These are phyloP conservation scores for Aureobasidium vineae DNA, from an alignment of 2,329 filamentous ascomycete species.

Conservation along the genomic window DNA sequence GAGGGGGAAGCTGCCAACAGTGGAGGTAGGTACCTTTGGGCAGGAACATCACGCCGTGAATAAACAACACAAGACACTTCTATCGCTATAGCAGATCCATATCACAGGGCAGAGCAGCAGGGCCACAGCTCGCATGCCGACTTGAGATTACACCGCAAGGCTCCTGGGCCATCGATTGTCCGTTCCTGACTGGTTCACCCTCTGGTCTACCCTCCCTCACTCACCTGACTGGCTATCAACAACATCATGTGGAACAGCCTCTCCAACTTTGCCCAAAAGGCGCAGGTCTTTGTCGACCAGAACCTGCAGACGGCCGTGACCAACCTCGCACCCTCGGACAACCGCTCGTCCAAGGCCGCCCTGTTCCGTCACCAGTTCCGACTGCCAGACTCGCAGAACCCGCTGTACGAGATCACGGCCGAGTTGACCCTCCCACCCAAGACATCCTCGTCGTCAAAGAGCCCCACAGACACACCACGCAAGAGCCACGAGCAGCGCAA, in stretches of 20 bases:
- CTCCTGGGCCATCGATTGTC: slow-evolving; percentile 13
- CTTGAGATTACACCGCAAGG: not conserved
- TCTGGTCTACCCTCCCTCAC: not conserved
- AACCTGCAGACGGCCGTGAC: slow-evolving; percentile 60
- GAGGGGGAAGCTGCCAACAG: slow-evolving; percentile 7
- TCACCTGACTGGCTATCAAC: not conserved
- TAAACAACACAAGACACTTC: not conserved
- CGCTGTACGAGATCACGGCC: slow-evolving; percentile 92
- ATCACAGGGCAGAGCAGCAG: not conserved
- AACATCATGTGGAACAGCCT: slow-evolving; percentile 60
- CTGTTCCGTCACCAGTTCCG: slow-evolving; percentile 97
- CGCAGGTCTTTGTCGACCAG: slow-evolving; percentile 91
- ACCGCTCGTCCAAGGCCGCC: slow-evolving; percentile 82
- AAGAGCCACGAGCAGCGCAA: slow-evolving; percentile 61
- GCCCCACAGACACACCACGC: slow-evolving; percentile 31
- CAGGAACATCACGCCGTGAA: not conserved
- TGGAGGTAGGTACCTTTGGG: slow-evolving; percentile 2
- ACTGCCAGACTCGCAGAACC: slow-evolving; percentile 86
- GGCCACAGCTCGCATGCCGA: slow-evolving; percentile 9
- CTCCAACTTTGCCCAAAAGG: slow-evolving; percentile 88
- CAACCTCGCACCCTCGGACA: slow-evolving; percentile 66
- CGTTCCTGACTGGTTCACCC: not conserved
- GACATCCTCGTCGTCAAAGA: slow-evolving; percentile 33
- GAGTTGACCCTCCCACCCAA: slow-evolving; percentile 80
- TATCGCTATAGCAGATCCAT: not conserved